These are phyloP conservation scores for Talaromyces sp. DNA, from an alignment of 2,329 filamentous ascomycete species.

Conservation along the genomic window DNA sequence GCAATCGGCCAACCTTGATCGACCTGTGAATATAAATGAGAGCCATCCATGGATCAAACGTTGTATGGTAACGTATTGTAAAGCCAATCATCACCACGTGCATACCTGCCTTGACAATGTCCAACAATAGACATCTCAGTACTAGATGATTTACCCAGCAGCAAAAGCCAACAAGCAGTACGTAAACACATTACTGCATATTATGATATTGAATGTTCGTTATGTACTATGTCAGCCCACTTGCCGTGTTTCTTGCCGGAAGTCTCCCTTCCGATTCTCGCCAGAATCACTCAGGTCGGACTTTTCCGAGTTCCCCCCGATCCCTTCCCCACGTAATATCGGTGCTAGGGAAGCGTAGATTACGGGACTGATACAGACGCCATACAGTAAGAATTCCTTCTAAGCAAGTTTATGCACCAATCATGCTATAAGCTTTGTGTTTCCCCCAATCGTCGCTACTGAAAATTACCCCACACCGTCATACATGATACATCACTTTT, in stretches of 20 bases:
- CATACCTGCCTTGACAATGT: not conserved
- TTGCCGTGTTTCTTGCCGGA: not conserved
- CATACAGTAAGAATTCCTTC: not conserved
- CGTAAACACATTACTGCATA: not conserved
- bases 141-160: not conserved
- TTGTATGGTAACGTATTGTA: slow-evolving; percentile 1
- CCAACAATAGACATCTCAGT: not conserved
- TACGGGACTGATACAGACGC: not conserved
- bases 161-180: not conserved
- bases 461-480: not conserved
- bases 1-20: not conserved
- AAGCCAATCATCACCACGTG: not conserved
- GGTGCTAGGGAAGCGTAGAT: not conserved
- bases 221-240: not conserved
- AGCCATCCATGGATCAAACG: not conserved
- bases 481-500: not conserved
- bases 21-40: not conserved
- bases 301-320: not conserved
- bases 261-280: slow-evolving; percentile 8
- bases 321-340: not conserved
- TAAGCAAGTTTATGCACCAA: not conserved
- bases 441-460: not conserved
- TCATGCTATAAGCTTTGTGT: not conserved
- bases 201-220: not conserved
- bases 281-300: not conserved